Evolutionary conservation across 1,284 basidiomycete species (phyloP).

Genomic region (Leccinum fallax): DNA sequence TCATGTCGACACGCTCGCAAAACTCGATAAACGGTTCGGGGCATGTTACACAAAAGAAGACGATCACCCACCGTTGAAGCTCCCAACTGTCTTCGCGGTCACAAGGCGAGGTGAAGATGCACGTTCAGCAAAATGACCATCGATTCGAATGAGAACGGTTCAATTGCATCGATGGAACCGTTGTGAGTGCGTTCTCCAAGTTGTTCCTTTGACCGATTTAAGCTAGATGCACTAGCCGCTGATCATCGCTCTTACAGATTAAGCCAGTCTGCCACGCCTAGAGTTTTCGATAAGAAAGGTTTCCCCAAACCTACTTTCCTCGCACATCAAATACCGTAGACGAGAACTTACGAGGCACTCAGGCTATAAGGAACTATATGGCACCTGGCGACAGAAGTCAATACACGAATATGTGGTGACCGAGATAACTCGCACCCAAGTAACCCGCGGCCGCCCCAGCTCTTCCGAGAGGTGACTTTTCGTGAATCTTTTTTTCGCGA

Average conservation of each 20-base stretch:
- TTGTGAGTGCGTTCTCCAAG: no score
- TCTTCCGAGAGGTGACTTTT: not conserved
- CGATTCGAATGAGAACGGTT: no score
- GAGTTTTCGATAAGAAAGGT: slow-evolving; percentile 4
- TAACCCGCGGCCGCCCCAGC: slow-evolving; percentile 79
- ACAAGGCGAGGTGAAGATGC: no score
- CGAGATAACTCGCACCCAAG: slow-evolving; percentile 62
- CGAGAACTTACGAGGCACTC: slow-evolving; percentile 15
- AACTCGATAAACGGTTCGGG: not conserved
- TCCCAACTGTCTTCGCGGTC: no score
- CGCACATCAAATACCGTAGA: no score
- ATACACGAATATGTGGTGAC: slow-evolving; percentile 1
- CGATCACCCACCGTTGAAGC: no score
- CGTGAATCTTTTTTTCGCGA: not conserved
- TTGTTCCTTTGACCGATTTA: not conserved
- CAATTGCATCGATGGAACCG: no score
- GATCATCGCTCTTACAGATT: slow-evolving; percentile 9
- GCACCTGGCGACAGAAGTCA: slow-evolving; percentile 49
- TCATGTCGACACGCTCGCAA: not conserved
- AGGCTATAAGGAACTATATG: slow-evolving; percentile 63
- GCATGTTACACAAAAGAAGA: not conserved
- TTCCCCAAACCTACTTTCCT: not conserved
- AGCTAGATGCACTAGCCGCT: slow-evolving; percentile 3
- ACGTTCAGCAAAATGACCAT: no score
- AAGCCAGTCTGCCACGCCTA: not conserved